phyloP scores from a whole-genome alignment of 345 rosid genomes.

The Firmiana major region DNA sequence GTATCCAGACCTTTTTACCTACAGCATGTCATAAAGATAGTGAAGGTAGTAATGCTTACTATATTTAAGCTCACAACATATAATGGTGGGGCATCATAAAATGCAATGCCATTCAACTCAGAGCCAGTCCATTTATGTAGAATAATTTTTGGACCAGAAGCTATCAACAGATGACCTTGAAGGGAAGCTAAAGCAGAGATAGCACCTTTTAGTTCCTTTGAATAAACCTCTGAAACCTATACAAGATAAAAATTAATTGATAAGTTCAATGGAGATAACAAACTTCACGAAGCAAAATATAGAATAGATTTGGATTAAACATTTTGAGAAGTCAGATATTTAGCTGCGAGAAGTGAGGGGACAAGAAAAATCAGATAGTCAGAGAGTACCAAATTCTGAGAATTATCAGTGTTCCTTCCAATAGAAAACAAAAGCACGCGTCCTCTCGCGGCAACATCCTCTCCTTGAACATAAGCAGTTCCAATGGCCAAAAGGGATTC shows the following conservation, averaged over 20 bases:
- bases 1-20: neutral
- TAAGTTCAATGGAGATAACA: neutral
- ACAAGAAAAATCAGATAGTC: neutral
- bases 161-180: conserved; percentile 92
- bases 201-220: conserved; percentile 94
- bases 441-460: conserved; percentile 99
- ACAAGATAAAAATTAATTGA: conserved; percentile 16
- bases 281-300: neutral
- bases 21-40: neutral
- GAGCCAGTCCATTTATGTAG: conserved; percentile 91
- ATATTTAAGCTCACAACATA: conserved; percentile 95
- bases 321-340: neutral
- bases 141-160: conserved; percentile 93
- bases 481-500: conserved; percentile 91
- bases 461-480: conserved; percentile 98
- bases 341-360: too few species aligned
- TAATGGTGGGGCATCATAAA: conserved; percentile 92
- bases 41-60: conserved; percentile 43
- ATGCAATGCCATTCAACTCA: conserved; percentile 86
- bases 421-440: conserved; percentile 85
- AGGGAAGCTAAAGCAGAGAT: conserved; percentile 97
- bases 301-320: neutral
- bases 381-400: conserved; percentile 59
- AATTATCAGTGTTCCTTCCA: conserved; percentile 51
- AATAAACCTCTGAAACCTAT: conserved; percentile 89